Evolutionary conservation across 345 rosid genomes (phyloP), one percentile per base, ranked within the genome.

Genomic region (Triadica sebifera): DNA sequence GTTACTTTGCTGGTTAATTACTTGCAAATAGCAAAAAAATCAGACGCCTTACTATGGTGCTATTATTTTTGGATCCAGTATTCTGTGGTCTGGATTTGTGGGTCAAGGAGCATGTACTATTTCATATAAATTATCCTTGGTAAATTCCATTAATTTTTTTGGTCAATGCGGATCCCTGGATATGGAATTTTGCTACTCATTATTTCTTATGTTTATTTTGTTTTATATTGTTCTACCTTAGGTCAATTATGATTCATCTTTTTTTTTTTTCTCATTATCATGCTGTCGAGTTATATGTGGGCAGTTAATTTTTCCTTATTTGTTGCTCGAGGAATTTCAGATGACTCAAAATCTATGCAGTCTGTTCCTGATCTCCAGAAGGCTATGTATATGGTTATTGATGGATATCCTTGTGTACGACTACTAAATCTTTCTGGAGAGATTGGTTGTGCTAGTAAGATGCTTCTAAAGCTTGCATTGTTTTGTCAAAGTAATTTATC

Each of bases 371-470:
- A 96, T 77, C 98, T 96, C 69, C 93, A 82, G 74, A 85, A 87
- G 85, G 89, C 90, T 8, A 91, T 96, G 97, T 96, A 96, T 75
- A 74, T 71, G 76, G 82, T 82, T 79, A 86, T 90, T 78, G 91
- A 90, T 77, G 97, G 96, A 20, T 85, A 78, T 78, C 99, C 99
- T 69, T 96, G 99, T 75, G 97, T 96, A 4, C 85, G 98, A 5
- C 84, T 93, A 69, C 92, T 96, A 81, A 93, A 84, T 85, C 89
- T 91, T 70, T 86, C 96, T 62, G 98, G 94, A 73, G 93, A 89
- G 82, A 90, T 96, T 74, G 99, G 97, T 12, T 96, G 99, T 80
- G 83, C 99, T 24, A 96, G 99, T 96, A 88, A 81, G 91, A 80
- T 75, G n/a, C 52, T 62, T 65, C 47, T n/a, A 34, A 60, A 41